Conservation (phyloP, 108 stramenopile species). For the Chaetoceros tenuissimus region DNA sequence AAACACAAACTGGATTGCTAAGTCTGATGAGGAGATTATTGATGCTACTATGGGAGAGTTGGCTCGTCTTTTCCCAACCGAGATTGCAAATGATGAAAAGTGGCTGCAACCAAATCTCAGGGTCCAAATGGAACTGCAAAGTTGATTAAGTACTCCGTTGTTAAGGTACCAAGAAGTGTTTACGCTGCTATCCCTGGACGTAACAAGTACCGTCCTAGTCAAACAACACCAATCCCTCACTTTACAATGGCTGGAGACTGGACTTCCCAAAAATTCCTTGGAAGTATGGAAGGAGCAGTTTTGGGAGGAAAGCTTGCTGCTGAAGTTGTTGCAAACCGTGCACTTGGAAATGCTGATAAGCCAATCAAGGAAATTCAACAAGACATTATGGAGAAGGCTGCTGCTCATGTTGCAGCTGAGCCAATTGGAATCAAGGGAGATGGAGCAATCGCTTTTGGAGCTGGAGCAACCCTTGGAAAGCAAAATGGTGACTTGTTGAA, state of each 20-base stretch:
- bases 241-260: slow-evolving; percentile 92
- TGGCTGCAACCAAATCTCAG: slow-evolving; percentile 75
- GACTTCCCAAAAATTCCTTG: slow-evolving; percentile 94
- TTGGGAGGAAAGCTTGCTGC: slow-evolving; percentile 91
- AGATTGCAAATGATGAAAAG: slow-evolving; percentile 80
- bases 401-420: slow-evolving; percentile 30
- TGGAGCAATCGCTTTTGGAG: slow-evolving; percentile 88
- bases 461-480: slow-evolving; percentile 62
- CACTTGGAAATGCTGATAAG: slow-evolving; percentile 54
- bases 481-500: slow-evolving; percentile 55
- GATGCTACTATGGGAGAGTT: slow-evolving; percentile 96
- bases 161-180: slow-evolving; percentile 90
- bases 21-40: slow-evolving; percentile 86
- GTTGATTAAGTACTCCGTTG: slow-evolving; percentile 79
- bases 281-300: slow-evolving; percentile 94
- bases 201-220: slow-evolving; percentile 90
- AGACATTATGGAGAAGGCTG: slow-evolving; percentile 49
- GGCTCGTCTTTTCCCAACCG: slow-evolving; percentile 89
- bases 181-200: slow-evolving; percentile 94
- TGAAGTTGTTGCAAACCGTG: slow-evolving; percentile 84
- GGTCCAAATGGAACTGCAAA: slow-evolving; percentile 67
- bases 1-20: slow-evolving; percentile 80
- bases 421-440: slow-evolving; percentile 84
- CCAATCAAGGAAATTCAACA: slow-evolving; percentile 72
- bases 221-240: slow-evolving; percentile 84